phyloP scores from a whole-genome alignment of 164 flowering plant species.

The Liquidambar formosana region DNA sequence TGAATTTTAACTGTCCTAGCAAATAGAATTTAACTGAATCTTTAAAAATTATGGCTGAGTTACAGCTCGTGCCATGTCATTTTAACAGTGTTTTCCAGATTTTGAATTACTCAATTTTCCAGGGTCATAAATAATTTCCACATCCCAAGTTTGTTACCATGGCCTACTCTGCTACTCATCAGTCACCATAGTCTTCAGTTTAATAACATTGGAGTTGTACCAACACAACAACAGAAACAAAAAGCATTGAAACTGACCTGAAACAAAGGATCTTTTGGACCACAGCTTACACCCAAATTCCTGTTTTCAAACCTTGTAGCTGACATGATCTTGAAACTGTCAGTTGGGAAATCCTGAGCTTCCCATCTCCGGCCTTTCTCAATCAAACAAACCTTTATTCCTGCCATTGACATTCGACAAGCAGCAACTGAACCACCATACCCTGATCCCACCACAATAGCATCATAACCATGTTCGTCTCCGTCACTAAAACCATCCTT shows the following conservation, averaged over 20 bases:
- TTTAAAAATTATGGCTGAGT: too few relatives aligned
- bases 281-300: constrained; percentile 41
- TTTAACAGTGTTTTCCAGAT: too few relatives aligned
- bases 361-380: constrained; percentile 67
- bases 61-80: too few relatives aligned
- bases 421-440: constrained; percentile 72
- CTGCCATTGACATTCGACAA: constrained; percentile 54
- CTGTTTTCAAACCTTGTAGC: constrained; percentile 35
- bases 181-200: too few relatives aligned
- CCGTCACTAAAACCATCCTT: constrained; percentile 13
- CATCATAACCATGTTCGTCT: constrained; percentile 46
- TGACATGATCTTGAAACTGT: constrained; percentile 39
- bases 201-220: too few relatives aligned
- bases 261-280: constrained; percentile 55
- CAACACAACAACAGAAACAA: neutral
- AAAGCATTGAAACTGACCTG: constrained; percentile 37
- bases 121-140: too few relatives aligned
- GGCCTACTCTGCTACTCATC: too few relatives aligned
- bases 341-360: constrained; percentile 49
- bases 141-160: too few relatives aligned
- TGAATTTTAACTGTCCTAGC: too few relatives aligned
- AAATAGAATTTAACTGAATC: too few relatives aligned
- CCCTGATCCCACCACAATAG: constrained; percentile 61
- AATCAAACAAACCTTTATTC: constrained; percentile 52
- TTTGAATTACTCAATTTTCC: too few relatives aligned